A percentile compares a stretch with the other conserved stretches of the same genome.
Evolutionary conservation across 1,284 basidiomycete species (phyloP).

Genomic region (Vanrija sp.): DNA sequence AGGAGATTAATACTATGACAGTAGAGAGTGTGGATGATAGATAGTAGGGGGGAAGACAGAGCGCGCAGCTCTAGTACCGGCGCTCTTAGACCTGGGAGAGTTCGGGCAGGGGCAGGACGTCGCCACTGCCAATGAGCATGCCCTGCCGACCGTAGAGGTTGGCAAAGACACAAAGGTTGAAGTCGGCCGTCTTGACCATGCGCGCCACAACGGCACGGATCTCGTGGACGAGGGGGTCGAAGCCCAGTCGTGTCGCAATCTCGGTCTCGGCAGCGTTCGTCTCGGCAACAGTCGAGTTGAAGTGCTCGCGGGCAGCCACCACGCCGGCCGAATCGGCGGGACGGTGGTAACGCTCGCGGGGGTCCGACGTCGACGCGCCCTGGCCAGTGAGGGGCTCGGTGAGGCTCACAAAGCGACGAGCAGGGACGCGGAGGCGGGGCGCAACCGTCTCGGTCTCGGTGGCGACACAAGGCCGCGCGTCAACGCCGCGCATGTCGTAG

Average conservation of each 20-base stretch:
- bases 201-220: slow-evolving; percentile 52
- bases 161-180: slow-evolving; percentile 35
- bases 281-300: not conserved
- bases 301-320: slow-evolving; percentile 10
- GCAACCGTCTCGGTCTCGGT: slow-evolving; percentile 4
- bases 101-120: slow-evolving; percentile 14
- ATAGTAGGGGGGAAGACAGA: not conserved
- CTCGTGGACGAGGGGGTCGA: slow-evolving; percentile 14
- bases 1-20: too few relatives aligned
- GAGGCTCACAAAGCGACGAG: slow-evolving; percentile 19
- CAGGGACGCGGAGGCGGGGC: slow-evolving; percentile 14
- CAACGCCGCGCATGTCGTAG: slow-evolving; percentile 18
- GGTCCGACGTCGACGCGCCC: slow-evolving; percentile 12
- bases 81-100: slow-evolving; percentile 1
- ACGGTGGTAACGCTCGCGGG: slow-evolving; percentile 19
- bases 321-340: slow-evolving; percentile 6
- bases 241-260: slow-evolving; percentile 11
- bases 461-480: slow-evolving; percentile 9
- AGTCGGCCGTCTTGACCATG: slow-evolving; percentile 50
- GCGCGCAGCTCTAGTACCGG: not conserved
- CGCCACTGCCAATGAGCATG: slow-evolving; percentile 18
- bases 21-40: not conserved
- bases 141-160: slow-evolving; percentile 16
- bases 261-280: slow-evolving; percentile 4
- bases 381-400: slow-evolving; percentile 19